phyloP scores from a whole-genome alignment of 257 asterid genomes.

The Solanum tacnaense region DNA sequence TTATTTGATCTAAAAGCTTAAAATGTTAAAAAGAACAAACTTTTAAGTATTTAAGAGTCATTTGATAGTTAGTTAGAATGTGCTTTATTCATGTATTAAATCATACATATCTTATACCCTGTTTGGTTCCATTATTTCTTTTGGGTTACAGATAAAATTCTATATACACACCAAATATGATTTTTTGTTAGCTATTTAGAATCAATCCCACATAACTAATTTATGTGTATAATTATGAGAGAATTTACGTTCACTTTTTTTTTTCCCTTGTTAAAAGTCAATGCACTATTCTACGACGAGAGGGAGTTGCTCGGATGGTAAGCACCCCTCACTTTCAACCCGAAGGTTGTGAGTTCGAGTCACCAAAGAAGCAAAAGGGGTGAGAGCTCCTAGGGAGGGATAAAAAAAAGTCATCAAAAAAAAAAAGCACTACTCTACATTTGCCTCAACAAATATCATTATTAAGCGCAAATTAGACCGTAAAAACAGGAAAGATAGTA shows the following conservation, averaged over 20 bases:
- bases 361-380: no score
- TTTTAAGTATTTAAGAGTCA: not conserved
- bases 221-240: not conserved
- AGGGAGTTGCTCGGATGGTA: no score
- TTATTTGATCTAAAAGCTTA: not conserved
- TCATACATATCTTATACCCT: not conserved
- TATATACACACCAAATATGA: not conserved
- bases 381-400: no score
- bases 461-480: not conserved
- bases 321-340: no score
- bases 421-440: not conserved
- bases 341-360: no score
- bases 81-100: not conserved
- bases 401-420: no score
- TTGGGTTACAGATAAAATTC: not conserved
- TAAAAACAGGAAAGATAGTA: not conserved
- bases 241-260: not conserved
- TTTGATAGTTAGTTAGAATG: not conserved
- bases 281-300: not conserved
- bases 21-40: not conserved
- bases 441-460: not conserved
- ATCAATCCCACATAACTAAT: not conserved
- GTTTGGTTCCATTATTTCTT: not conserved
- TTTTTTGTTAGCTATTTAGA: not conserved
- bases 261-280: constrained; percentile 12